Conservation (phyloP, 2,329 filamentous ascomycete genomes). For the Fusarium illudens region DNA sequence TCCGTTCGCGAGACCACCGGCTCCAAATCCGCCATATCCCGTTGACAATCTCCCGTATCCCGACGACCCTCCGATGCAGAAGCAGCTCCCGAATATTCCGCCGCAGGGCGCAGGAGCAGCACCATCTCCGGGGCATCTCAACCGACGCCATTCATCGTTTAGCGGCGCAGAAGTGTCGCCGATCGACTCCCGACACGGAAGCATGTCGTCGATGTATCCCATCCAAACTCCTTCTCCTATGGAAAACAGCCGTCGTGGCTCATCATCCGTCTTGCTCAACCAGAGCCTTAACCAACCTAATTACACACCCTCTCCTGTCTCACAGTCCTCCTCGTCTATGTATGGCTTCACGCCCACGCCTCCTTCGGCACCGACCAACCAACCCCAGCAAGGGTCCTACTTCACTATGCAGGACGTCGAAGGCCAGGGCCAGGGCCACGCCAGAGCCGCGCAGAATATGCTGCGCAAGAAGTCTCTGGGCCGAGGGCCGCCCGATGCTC, state of each 20-base stretch:
- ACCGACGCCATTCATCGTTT: conserved; percentile 41
- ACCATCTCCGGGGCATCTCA: conserved; percentile 2
- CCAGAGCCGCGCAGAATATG: conserved; percentile 32
- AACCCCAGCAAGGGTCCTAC: conserved; percentile 32
- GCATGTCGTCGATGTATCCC: conserved; percentile 35
- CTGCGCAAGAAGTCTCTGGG: conserved; percentile 37
- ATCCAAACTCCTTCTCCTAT: conserved; percentile 44
- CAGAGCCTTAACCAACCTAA: conserved; percentile 13
- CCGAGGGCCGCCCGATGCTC: conserved; percentile 26
- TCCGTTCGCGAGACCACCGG: conserved; percentile 24
- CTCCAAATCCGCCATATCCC: conserved; percentile 27
- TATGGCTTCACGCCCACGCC: conserved; percentile 28
- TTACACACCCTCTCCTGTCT: conserved; percentile 39
- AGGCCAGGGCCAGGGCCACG: conserved; percentile 34
- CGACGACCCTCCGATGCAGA: conserved; percentile 16
- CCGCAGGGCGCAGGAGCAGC: not conserved
- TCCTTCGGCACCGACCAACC: conserved; percentile 20
- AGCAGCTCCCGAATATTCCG: not conserved
- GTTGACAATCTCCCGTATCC: conserved; percentile 27
- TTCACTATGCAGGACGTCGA: conserved; percentile 30
- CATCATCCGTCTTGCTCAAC: conserved; percentile 28
- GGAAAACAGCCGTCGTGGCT: conserved; percentile 36
- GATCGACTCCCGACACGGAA: conserved; percentile 39
- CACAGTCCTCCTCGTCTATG: conserved; percentile 27
- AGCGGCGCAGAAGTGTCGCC: conserved; percentile 40